Base-by-base conservation (phyloP, 2,329 filamentous ascomycete genomes). In the Coniochaeta sp. region DNA sequence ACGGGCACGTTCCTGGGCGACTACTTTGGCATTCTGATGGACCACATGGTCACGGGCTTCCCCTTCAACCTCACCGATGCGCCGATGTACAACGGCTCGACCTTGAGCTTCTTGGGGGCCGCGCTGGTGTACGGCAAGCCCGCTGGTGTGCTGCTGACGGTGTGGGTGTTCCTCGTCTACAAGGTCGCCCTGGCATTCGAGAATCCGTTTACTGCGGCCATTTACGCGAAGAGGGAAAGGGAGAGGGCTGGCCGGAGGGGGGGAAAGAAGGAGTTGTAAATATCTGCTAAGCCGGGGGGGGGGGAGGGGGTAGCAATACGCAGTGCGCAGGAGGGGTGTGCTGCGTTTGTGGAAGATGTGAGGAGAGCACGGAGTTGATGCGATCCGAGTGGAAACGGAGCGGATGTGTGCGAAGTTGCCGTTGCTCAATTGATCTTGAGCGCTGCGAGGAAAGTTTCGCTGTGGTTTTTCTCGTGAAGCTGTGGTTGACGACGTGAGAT, bases 1-100 rank as follows among this genome's bases (percentile, higher is more conserved):
- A 97, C 92, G 0, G 95, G 95, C 64, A 99, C 95, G 40, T 99
- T 97, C 73, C 81, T 99, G 38, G 95, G 95, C 67, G 95, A 99
- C 79, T 99, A 99, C 81, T 99, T 98, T 72, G 95, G 95, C 67
- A 97, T 98, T 73, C 81, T 99, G 66, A 96, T 97, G 92, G 93
- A 98, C 72, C 79, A 89, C 67, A 93, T 93, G 69, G 93, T 99
- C 58, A 96, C 92, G 14, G 89, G 90, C 16, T 99, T 99, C 73
- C 95, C 95, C 2, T 99, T 99, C 82, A 98, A 90, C 75, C 83
- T 98, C 63, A 93, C 89, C 59, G 85, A 86, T 65, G 89, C 91
- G 58, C 95, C 95, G 64, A 99, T 99, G 95, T 99, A 99, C 80
- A 90, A 92, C 78, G 95, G 95, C 61, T 91, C 88, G 63, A 95